Base-by-base conservation (phyloP, 1,284 basidiomycete genomes). In the Tilletia walkeri region DNA sequence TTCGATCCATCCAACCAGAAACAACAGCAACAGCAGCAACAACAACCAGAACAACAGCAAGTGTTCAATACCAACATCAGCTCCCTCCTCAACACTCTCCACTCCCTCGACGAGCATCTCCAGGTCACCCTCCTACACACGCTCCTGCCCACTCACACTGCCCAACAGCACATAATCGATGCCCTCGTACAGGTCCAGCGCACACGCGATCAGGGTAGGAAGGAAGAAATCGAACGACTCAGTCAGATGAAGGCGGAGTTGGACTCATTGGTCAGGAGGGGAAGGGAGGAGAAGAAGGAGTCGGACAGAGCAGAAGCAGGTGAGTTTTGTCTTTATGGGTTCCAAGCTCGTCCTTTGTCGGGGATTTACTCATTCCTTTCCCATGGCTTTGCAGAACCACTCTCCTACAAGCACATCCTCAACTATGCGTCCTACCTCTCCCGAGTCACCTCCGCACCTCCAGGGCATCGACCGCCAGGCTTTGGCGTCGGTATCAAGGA, bases 401-500 rank as follows among this genome's bases (percentile, higher is more conserved):
- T 63, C 36, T 63, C 59, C 14, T 63, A 38, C 14, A 34, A 63
- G 59, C 59, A 63, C 6, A 20, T 63, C 36, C 34, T 63, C 59
- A 41, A 39, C 59, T 63, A 63, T 20, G 59, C 59, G 14, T 63
- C 59, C 34, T 63, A 63, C 59, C 34, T 63, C 16, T 63, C 59
- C 36, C 59, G 59, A 16, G n/a, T 39, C 59, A 63, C 59, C 59
- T 38, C 59, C 36, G 59, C 59, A 18, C 59, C 59, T 18, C 59
- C 59, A n/a, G 59, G 59, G 0, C 36, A 63, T 39, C 59, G 59
- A 24, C 34, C 36, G 9, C 59, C 59, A 36, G 59, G 59, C n/a
- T 38, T 39, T 14, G 30, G 34, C 59, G 18, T 18, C 34, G 36
- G 34, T 36, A 39, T 38, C 36, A 63, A 38, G 18, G 59, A 63